phyloP scores from a whole-genome alignment of 495 filamentous ascomycete species.

The Penicillium cosmopolitanum region DNA sequence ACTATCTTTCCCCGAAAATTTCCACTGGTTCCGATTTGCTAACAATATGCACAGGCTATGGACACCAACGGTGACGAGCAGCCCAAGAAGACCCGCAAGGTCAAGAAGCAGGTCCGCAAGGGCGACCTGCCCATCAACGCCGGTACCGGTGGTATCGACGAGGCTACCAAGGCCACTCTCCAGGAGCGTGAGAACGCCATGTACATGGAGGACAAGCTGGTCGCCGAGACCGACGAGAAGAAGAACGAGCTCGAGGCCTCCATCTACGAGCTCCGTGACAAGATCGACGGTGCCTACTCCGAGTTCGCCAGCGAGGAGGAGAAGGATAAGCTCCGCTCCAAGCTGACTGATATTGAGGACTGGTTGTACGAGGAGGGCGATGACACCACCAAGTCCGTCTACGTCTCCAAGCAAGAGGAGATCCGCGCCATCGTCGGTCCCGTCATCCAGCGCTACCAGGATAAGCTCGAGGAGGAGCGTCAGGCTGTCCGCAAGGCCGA shows the following conservation, averaged over 20 bases:
- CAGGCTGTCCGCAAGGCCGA: constrained; percentile 72
- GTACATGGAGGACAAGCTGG: constrained; percentile 98
- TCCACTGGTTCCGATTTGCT: constrained; percentile 6
- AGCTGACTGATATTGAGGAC: constrained; percentile 85
- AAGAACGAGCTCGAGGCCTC: constrained; percentile 99
- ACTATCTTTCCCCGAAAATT: background rate
- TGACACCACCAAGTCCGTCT: constrained; percentile 90
- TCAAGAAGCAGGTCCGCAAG: constrained; percentile 99
- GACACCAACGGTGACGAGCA: constrained; percentile 79
- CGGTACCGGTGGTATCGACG: constrained; percentile 79
- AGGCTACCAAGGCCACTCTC: constrained; percentile 59
- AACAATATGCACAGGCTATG: constrained; percentile 70
- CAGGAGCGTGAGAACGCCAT: constrained; percentile 83
- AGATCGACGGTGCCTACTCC: constrained; percentile 87
- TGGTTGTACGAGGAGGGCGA: constrained; percentile 99
- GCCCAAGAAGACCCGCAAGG: constrained; percentile 92
- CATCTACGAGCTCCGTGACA: constrained; percentile 95
- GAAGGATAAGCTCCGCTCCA: constrained; percentile 79
- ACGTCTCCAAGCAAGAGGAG: constrained; percentile 93
- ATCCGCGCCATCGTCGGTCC: constrained; percentile 89
- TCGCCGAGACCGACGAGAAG: constrained; percentile 97
- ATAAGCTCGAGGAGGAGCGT: constrained; percentile 90
- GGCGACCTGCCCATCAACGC: constrained; percentile 89
- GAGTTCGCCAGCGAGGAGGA: constrained; percentile 90
- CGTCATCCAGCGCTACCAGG: constrained; percentile 91